Evolutionary conservation across 257 asterid genomes (phyloP), one percentile per base, ranked within the genome.

Genomic region (Jacaranda mimosifolia): DNA sequence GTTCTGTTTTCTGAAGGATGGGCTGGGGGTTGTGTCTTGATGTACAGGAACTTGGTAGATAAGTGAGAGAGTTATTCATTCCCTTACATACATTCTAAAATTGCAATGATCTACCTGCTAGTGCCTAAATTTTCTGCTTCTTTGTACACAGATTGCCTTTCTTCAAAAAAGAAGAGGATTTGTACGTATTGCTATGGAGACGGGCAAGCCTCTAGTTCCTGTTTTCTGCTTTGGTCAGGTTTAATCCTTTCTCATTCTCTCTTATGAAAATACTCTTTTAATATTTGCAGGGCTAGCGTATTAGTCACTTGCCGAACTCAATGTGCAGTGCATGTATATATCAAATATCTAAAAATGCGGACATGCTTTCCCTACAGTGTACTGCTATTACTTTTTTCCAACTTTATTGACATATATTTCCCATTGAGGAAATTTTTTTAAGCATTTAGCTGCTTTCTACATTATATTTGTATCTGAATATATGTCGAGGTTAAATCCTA

Each of bases 171-270:
- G 99, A 86, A 90, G 79, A 83, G 99, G 99, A 72, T 96, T 96
- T 83, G 94, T 93, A 9, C 93, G 97, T 42, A 81, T 93, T 78
- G 98, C 98, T 26, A 83, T 96, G 85, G 97, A 93, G 85, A 66
- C 78, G 62, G 99, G 98, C 81, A 91, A 89, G 78, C 97, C 99
- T 72, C 83, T 96, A 79, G 99, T 96, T 78, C 99, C 99, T 52
- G 97, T 93, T 87, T 96, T 96, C 87, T 88, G 95, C 94, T 93
- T 91, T 76, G 97, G 98, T 63, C 99, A 96, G 98, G 99, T 96
- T 66, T 38, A 63, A 67, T 69, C 65, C 9, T 32, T 77, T 76
- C 13, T 63, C 66, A 11, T 74, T 75, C 70, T 68, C 26, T 46
- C 26, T 35, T 3, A 73, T 70, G 56, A 46, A 65, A 42, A 52